Conservation (phyloP, 495 filamentous ascomycete genomes). For the Talaromyces adpressus region DNA sequence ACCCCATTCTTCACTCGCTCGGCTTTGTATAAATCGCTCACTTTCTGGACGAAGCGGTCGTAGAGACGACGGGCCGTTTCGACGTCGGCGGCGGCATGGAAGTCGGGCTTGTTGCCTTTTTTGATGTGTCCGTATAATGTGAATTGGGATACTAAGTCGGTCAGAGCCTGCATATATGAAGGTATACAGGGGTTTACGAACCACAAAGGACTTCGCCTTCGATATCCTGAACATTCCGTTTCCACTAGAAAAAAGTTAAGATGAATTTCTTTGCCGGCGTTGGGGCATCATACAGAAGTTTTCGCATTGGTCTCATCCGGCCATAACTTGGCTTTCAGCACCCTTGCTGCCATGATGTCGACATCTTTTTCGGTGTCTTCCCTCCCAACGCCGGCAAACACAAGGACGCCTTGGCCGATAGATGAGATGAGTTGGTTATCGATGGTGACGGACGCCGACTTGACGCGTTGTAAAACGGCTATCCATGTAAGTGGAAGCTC, state of each 20-base stretch:
- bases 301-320: slow-evolving; percentile 55
- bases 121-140: slow-evolving; percentile 87
- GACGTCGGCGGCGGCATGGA: slow-evolving; percentile 77
- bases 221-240: slow-evolving; percentile 78
- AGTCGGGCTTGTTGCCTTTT: slow-evolving; percentile 92
- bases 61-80: slow-evolving; percentile 76
- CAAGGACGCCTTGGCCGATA: slow-evolving; percentile 83
- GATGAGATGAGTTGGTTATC: slow-evolving; percentile 82
- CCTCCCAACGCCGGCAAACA: slow-evolving; percentile 84
- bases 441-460: slow-evolving; percentile 98
- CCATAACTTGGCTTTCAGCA: slow-evolving; percentile 87
- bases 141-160: slow-evolving; percentile 83
- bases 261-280: background rate
- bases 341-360: slow-evolving; percentile 72
- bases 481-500: background rate
- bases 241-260: slow-evolving; percentile 56
- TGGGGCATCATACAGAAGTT: slow-evolving; percentile 31
- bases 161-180: background rate
- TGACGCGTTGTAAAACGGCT: slow-evolving; percentile 93
- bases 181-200: slow-evolving; percentile 31
- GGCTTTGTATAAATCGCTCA: slow-evolving; percentile 61
- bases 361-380: slow-evolving; percentile 87
- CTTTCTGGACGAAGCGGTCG: slow-evolving; percentile 68
- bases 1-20: slow-evolving; percentile 89
- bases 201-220: slow-evolving; percentile 85